phyloP scores from a whole-genome alignment of 805 yeast genomes.

The Nakazawaea wickerhamii region DNA sequence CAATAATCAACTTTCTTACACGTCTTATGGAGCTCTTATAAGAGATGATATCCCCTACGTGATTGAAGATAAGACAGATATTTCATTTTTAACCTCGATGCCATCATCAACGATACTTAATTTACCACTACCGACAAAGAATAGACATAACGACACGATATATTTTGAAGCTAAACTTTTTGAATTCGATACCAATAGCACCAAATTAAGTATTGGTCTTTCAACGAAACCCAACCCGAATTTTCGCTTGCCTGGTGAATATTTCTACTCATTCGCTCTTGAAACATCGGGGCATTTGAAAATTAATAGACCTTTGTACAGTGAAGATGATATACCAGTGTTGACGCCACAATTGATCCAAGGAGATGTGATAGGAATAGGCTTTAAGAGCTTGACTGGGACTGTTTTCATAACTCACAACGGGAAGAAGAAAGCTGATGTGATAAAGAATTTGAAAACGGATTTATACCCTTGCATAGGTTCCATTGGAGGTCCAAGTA shows the following conservation, averaged over 20 bases:
- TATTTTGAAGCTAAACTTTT: conserved; percentile 62
- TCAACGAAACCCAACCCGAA: conserved; percentile 71
- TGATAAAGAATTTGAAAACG: conserved; percentile 40
- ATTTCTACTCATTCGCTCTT: conserved; percentile 63
- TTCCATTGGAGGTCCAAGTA: conserved; percentile 39
- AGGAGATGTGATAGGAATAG: conserved; percentile 53
- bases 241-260: conserved; percentile 71
- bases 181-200: conserved; percentile 34
- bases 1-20: conserved; percentile 7
- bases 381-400: conserved; percentile 43
- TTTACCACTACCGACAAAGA: conserved; percentile 29
- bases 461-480: conserved; percentile 54
- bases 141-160: conserved; percentile 42
- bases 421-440: conserved; percentile 48
- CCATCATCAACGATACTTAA: conserved; percentile 25
- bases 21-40: conserved; percentile 5
- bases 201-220: conserved; percentile 60
- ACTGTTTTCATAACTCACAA: conserved; percentile 50
- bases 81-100: conserved; percentile 20
- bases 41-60: conserved; percentile 20
- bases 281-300: conserved; percentile 69
- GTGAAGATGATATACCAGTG: conserved; percentile 35
- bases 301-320: conserved; percentile 56
- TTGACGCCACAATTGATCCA: conserved; percentile 47
- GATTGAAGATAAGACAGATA: conserved; percentile 28